Percentiles rank a stretch among this genome's conserved stretches.
Evolutionary conservation across 139 green algal species (phyloP).

Genomic region (Chlorella ohadii): DNA sequence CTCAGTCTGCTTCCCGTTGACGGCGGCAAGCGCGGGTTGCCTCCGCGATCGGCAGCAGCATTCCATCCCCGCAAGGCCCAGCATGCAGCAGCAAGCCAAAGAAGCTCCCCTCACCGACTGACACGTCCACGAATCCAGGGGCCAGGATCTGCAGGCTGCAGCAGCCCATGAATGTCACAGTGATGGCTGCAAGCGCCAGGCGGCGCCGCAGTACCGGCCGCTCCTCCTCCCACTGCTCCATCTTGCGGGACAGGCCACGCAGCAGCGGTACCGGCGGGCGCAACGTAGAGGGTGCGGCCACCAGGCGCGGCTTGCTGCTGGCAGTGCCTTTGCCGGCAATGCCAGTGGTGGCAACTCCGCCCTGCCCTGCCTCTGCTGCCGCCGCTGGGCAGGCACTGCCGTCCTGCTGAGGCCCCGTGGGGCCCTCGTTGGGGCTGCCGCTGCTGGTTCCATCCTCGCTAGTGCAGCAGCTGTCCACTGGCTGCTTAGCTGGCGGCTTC

Average conservation of each 20-base stretch:
- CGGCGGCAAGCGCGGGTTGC: too few species aligned
- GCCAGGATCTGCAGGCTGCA: conserved; percentile 31
- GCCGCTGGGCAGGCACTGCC: neutral
- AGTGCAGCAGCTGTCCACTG: neutral
- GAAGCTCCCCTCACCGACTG: conserved; percentile 19
- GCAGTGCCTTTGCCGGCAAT: neutral
- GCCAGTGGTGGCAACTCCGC: too few species aligned
- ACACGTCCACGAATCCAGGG: conserved; percentile 21
- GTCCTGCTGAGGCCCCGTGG: neutral
- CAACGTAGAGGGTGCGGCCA: neutral
- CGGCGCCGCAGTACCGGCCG: conserved; percentile 13
- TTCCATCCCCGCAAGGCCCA: too few species aligned
- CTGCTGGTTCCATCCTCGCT: neutral
- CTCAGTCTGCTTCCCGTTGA: too few species aligned
- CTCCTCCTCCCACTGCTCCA: conserved; percentile 19
- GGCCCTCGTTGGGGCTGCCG: too few species aligned
- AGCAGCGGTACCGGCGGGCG: conserved; percentile 1
- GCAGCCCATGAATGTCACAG: neutral
- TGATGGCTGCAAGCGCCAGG: conserved; percentile 4
- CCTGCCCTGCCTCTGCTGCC: too few species aligned
- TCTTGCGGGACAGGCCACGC: conserved; percentile 1
- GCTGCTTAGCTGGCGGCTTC: neutral
- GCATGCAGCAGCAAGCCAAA: too few species aligned
- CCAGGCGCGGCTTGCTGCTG: neutral
- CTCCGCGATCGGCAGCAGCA: too few species aligned